Base-by-base conservation (phyloP, 768 basidiomycete genomes). In the Tylopilus vinaceipallidus region DNA sequence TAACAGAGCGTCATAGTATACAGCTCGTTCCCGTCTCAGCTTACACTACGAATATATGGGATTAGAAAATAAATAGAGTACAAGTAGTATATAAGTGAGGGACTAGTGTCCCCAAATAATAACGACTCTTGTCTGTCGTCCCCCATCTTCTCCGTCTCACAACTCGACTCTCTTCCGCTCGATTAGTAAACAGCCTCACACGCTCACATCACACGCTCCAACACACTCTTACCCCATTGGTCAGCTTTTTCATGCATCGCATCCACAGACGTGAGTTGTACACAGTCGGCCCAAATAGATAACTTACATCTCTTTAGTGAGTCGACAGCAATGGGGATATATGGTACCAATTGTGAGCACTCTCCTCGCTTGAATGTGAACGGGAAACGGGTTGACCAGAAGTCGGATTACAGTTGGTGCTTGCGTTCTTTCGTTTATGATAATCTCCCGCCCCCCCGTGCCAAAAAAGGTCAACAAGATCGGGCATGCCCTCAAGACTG, bases 401-500 rank as follows among this genome's bases (percentile, higher is more conserved):
- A 17, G 22, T 23, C 19, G 14, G 23, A 26, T 46, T 32, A n/a
- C 47, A 72, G 71, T 47, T 62, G 46, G 38, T 55, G 22, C 47
- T 72, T 40, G 62, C 64, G 27, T 55, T 65, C 50, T 60, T 71
- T 43, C 62, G 69, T 41, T 34, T 64, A 26, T 55, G 71, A n/a
- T n/a, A n/a, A n/a, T n/a, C n/a, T n/a, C n/a, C n/a, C n/a, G n/a
- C 43, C 71, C 71, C 44, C 65, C 65, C 13, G 67, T 67, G 5
- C 69, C 72, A 12, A 75, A 74, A 56, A 66, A 72, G 50, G 73
- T 70, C 24, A 70, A 72, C 51, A 83, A 81, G 69, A 72, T 86
- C 37, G 75, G 76, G 23, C 75, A 78, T n/a, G 84, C 74, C 2
- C 75, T 86, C 67, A 81, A 78, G 61, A 73, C 74, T 7, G 83